These are phyloP conservation scores for Cynara cardunculus DNA, from an alignment of 129 eudicot species.

Conservation along the genomic window DNA sequence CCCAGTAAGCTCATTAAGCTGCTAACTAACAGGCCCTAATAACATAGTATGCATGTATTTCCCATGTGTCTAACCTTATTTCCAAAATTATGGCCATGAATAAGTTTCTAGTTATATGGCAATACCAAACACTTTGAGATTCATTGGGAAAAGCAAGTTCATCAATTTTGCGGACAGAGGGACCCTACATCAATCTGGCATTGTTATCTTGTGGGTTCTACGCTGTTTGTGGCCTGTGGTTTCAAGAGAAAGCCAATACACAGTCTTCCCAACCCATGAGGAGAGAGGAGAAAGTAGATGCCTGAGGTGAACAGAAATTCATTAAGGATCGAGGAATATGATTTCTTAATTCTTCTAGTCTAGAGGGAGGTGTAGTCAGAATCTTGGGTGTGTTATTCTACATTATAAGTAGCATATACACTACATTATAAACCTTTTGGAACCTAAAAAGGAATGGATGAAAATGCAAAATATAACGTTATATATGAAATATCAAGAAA, in stretches of 20 bases:
- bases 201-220: neutral
- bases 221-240: neutral
- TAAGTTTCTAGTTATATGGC: neutral
- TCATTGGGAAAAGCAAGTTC: neutral
- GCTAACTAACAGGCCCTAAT: too few relatives aligned
- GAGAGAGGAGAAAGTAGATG: neutral
- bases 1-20: too few relatives aligned
- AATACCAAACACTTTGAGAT: neutral
- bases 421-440: neutral
- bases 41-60: neutral
- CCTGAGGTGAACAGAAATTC: neutral
- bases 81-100: neutral
- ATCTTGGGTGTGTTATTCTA: neutral
- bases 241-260: neutral
- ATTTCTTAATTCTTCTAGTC: neutral
- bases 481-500: too few relatives aligned
- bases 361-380: neutral
- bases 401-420: neutral
- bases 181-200: neutral
- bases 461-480: too few relatives aligned
- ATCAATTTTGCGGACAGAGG: neutral
- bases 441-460: neutral
- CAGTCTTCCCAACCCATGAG: neutral
- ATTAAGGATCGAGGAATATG: too few relatives aligned
- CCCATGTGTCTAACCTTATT: neutral